phyloP scores from a whole-genome alignment of 257 asterid genomes.

The Cinchona pubescens region DNA sequence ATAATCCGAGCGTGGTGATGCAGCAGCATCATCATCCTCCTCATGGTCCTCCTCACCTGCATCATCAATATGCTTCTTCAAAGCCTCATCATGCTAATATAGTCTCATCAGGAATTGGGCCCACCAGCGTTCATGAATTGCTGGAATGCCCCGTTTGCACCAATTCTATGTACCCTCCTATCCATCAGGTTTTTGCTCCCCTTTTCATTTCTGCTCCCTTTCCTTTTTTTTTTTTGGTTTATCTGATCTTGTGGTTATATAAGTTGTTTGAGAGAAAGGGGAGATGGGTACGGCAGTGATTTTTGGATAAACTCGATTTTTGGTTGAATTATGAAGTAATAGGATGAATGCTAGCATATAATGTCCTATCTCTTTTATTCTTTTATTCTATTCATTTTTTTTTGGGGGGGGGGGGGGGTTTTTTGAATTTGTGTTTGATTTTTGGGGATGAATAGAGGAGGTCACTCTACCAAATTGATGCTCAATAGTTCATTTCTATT shows the following conservation, averaged over 20 bases:
- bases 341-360: too few species aligned
- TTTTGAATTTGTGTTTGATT: too few species aligned
- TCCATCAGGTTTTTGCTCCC: constrained; percentile 64
- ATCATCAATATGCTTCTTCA: constrained; percentile 41
- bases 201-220: constrained; percentile 1
- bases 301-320: too few species aligned
- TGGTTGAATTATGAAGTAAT: too few species aligned
- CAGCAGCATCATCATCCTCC: constrained; percentile 32
- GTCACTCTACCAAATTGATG: neutral
- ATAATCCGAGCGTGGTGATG: constrained; percentile 22
- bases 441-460: neutral
- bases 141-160: constrained; percentile 92
- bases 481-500: neutral
- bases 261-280: too few species aligned
- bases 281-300: too few species aligned
- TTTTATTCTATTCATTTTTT: neutral
- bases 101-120: constrained; percentile 49
- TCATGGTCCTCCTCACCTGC: constrained; percentile 32
- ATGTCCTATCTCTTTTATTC: too few species aligned
- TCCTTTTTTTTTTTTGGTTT: neutral
- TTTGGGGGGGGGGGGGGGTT: neutral
- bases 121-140: constrained; percentile 78
- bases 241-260: neutral
- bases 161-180: constrained; percentile 91
- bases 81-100: constrained; percentile 39